Conservation (phyloP, 78 protist genomes). For the Dictyostelium capitatum region DNA sequence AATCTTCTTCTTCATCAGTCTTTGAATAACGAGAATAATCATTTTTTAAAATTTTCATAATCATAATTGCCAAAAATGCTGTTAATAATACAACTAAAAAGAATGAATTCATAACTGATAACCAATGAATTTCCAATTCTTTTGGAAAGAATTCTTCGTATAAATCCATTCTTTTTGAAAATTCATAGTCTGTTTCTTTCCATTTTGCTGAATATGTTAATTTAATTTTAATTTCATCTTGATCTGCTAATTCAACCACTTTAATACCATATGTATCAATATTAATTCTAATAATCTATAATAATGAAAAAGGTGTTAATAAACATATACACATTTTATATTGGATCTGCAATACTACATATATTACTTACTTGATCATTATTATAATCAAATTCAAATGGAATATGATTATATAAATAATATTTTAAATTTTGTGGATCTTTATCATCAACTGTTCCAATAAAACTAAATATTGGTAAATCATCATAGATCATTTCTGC, state of each 20-base stretch:
- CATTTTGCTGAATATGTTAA: slow-evolving; percentile 96
- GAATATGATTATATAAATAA: slow-evolving; percentile 92
- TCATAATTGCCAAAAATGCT: slow-evolving; percentile 94
- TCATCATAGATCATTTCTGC: slow-evolving; percentile 92
- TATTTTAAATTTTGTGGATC: neutral
- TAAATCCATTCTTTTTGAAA: slow-evolving; percentile 65
- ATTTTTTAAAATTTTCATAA: slow-evolving; percentile 93
- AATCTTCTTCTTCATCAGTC: slow-evolving; percentile 85
- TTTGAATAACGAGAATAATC: slow-evolving; percentile 93
- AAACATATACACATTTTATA: too few species aligned
- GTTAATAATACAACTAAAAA: slow-evolving; percentile 96
- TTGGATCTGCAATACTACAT: too few species aligned
- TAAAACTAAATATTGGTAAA: slow-evolving; percentile 53
- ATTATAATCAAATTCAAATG: slow-evolving; percentile 94
- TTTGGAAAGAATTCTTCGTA: slow-evolving; percentile 69
- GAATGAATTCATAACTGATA: slow-evolving; percentile 97
- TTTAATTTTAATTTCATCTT: slow-evolving; percentile 39
- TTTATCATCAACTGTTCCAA: slow-evolving; percentile 71
- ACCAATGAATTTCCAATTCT: slow-evolving; percentile 97
- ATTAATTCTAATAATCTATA: slow-evolving; percentile 54
- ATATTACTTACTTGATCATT: slow-evolving; percentile 83
- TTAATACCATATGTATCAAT: slow-evolving; percentile 34
- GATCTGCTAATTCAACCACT: slow-evolving; percentile 35
- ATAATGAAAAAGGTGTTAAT: too few species aligned
- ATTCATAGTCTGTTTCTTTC: slow-evolving; percentile 66